Evolutionary conservation across 176 grass and related monocot species (phyloP).

Genomic region (Ensete ventricosum): DNA sequence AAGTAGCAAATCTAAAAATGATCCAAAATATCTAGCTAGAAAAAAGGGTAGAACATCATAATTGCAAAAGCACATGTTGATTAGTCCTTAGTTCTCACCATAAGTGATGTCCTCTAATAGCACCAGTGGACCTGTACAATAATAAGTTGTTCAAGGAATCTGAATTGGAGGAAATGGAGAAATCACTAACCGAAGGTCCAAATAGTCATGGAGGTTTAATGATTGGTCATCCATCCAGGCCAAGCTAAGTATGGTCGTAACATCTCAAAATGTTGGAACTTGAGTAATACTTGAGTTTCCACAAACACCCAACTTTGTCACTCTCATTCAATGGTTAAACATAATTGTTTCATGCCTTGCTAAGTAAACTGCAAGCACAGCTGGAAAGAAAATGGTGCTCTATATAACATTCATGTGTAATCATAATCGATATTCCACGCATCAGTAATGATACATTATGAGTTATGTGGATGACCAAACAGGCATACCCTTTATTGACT

Average conservation of each 20-base stretch:
- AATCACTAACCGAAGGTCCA: constrained; percentile 68
- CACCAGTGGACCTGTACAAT: constrained; percentile 98
- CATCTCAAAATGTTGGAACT: background rate
- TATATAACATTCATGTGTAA: background rate
- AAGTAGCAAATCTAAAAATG: constrained; percentile 84
- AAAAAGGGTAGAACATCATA: background rate
- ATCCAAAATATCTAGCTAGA: constrained; percentile 16
- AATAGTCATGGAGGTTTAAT: background rate
- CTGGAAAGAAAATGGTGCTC: constrained; percentile 37
- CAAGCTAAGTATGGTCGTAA: background rate
- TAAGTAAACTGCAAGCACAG: constrained; percentile 94
- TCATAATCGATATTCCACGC: background rate
- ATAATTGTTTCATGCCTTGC: constrained; percentile 93
- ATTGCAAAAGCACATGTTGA: background rate
- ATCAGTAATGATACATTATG: background rate
- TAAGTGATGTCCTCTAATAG: constrained; percentile 90
- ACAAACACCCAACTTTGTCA: too few species aligned
- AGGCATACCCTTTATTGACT: constrained; percentile 80
- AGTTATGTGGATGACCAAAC: background rate
- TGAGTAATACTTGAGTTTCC: background rate
- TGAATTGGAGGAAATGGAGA: constrained; percentile 90
- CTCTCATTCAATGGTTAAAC: constrained; percentile 35
- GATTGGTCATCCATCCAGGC: background rate
- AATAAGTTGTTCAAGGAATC: constrained; percentile 86
- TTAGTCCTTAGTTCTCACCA: constrained; percentile 36